A percentile compares a stretch with the other conserved stretches of the same genome.
These are phyloP conservation scores for Talaromyces thailandensis DNA, from an alignment of 495 filamentous ascomycete species.

Conservation along the genomic window DNA sequence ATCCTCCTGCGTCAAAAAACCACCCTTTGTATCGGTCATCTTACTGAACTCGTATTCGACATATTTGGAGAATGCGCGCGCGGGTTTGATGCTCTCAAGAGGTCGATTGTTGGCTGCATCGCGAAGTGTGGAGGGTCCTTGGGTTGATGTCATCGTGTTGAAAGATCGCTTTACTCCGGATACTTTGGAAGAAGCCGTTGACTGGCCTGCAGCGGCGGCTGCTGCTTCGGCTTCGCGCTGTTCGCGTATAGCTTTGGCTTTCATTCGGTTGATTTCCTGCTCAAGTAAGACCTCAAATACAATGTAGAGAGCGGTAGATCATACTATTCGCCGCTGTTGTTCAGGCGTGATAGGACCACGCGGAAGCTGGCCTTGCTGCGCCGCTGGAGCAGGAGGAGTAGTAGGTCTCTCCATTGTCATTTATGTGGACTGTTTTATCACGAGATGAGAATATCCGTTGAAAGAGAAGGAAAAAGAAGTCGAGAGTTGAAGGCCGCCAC, in stretches of 20 bases:
- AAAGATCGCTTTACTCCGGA: conserved; percentile 51
- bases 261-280: conserved; percentile 83
- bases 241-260: conserved; percentile 81
- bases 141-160: conserved; percentile 50
- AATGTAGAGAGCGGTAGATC: conserved; percentile 8
- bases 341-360: conserved; percentile 62
- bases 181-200: conserved; percentile 12
- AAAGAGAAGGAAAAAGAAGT: neutral
- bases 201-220: conserved; percentile 17
- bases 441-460: neutral
- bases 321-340: conserved; percentile 59
- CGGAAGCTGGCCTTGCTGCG: conserved; percentile 29
- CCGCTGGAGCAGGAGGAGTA: conserved; percentile 49
- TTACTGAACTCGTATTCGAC: conserved; percentile 96
- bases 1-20: conserved; percentile 78
- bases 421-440: neutral
- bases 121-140: conserved; percentile 53
- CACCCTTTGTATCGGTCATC: conserved; percentile 97
- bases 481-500: neutral
- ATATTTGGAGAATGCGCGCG: conserved; percentile 78
- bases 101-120: conserved; percentile 47
- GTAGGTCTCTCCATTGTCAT: conserved; percentile 33
- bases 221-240: conserved; percentile 51
- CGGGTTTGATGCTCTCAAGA: conserved; percentile 55
- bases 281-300: neutral